Percentiles rank a stretch among this genome's conserved stretches.
Evolutionary conservation across 1,139 yeast species (phyloP).

Genomic region (Maudiozyma humilis): DNA sequence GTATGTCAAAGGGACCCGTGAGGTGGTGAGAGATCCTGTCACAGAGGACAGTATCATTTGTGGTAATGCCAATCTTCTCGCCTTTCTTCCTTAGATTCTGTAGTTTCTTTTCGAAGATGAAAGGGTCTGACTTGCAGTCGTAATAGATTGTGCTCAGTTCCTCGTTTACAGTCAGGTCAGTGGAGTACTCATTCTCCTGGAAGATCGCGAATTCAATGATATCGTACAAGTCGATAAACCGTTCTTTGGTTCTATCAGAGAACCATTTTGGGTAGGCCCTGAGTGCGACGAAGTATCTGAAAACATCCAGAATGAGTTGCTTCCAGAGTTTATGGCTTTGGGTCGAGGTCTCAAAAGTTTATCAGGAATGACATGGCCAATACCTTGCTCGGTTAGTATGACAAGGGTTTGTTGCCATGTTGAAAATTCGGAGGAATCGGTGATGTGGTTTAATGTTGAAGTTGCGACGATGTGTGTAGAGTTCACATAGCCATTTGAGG

Average conservation of each 20-base stretch:
- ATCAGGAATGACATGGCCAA: conserved; percentile 3
- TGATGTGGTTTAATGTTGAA: conserved; percentile 1
- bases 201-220: conserved; percentile 2
- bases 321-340: too few relatives aligned
- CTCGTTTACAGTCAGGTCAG: neutral
- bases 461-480: neutral
- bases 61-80: neutral
- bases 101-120: conserved; percentile 2
- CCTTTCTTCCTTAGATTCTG: conserved; percentile 1
- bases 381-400: neutral
- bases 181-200: neutral
- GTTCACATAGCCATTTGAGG: too few relatives aligned
- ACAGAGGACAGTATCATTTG: neutral
- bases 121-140: conserved; percentile 5
- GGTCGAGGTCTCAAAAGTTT: too few relatives aligned
- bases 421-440: neutral
- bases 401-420: neutral
- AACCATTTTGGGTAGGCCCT: conserved; percentile 4
- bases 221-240: conserved; percentile 3
- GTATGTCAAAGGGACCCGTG: neutral
- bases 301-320: conserved; percentile 1
- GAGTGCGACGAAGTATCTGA: conserved; percentile 3
- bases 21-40: conserved; percentile 1
- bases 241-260: neutral
- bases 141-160: conserved; percentile 1